Evolutionary conservation across 83 land plant species (phyloP).

Genomic region (Diphasiastrum complanatum): DNA sequence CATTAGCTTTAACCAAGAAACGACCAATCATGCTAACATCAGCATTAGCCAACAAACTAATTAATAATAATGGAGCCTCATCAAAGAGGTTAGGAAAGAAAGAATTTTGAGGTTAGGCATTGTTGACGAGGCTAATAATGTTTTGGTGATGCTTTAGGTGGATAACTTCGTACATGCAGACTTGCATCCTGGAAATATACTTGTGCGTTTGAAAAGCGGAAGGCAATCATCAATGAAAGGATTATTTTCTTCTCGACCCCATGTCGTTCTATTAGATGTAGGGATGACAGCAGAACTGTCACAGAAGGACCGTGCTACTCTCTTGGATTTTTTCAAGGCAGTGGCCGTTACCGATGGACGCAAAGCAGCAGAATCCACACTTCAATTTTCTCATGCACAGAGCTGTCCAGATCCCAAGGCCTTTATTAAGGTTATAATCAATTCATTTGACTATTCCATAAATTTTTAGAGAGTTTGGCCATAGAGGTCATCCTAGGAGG

Average conservation of each 20-base stretch:
- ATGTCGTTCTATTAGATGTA: slow-evolving; percentile 90
- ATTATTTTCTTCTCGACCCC: slow-evolving; percentile 68
- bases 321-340: slow-evolving; percentile 85
- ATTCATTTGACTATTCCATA: too few species aligned
- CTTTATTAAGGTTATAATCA: slow-evolving; percentile 81
- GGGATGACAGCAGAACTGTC: slow-evolving; percentile 99
- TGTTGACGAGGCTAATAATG: too few species aligned
- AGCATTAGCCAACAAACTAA: too few species aligned
- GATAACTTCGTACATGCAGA: slow-evolving; percentile 98
- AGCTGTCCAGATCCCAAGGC: slow-evolving; percentile 85
- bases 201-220: slow-evolving; percentile 61
- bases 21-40: too few species aligned
- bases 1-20: too few species aligned
- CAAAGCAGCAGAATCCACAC: slow-evolving; percentile 76
- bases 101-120: too few species aligned
- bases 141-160: slow-evolving; percentile 44
- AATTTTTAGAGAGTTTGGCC: too few species aligned
- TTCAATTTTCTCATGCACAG: slow-evolving; percentile 73
- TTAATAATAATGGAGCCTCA: too few species aligned
- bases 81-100: too few species aligned
- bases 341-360: slow-evolving; percentile 86
- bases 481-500: too few species aligned
- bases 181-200: slow-evolving; percentile 97
- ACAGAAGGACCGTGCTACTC: slow-evolving; percentile 56
- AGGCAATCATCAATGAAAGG: slow-evolving; percentile 38